Percentiles rank a stretch among this genome's conserved stretches.
phyloP scores from a whole-genome alignment of 2,329 filamentous ascomycete species.

The Sporothrix phasma region DNA sequence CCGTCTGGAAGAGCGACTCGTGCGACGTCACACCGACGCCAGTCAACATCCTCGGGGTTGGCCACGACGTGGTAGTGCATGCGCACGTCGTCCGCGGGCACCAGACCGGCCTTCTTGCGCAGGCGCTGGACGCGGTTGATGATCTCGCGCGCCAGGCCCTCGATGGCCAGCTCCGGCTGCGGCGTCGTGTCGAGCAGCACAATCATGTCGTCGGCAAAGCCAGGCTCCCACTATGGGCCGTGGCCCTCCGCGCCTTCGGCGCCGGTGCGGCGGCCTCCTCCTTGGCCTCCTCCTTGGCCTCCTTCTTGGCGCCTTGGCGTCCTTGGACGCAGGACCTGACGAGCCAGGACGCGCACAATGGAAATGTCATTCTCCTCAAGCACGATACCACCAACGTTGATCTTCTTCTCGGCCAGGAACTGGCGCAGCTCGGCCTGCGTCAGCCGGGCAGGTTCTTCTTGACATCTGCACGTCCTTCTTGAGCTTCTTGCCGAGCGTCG shows the following conservation, averaged over 20 bases:
- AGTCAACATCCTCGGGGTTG: slow-evolving; percentile 72
- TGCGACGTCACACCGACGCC: slow-evolving; percentile 61
- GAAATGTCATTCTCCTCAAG: slow-evolving; percentile 74
- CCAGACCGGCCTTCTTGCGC: slow-evolving; percentile 84
- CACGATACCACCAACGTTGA: slow-evolving; percentile 76
- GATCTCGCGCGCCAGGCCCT: slow-evolving; percentile 84
- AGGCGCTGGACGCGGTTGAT: slow-evolving; percentile 87
- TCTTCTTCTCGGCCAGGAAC: slow-evolving; percentile 63
- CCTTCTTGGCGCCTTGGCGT: slow-evolving; percentile 47
- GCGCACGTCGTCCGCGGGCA: slow-evolving; percentile 86
- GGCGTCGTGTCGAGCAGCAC: slow-evolving; percentile 70
- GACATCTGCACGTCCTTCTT: slow-evolving; percentile 90
- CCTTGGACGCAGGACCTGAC: slow-evolving; percentile 36
- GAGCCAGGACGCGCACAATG: slow-evolving; percentile 69
- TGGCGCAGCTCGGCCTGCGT: slow-evolving; percentile 70
- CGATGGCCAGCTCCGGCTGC: slow-evolving; percentile 76
- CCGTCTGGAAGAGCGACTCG: slow-evolving; percentile 60
- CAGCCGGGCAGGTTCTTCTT: slow-evolving; percentile 78
- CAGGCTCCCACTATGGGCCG: slow-evolving; percentile 18
- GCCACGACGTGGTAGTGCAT: slow-evolving; percentile 82
- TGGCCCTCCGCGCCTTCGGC: neutral
- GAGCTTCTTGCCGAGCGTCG: slow-evolving; percentile 88
- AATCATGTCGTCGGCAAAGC: slow-evolving; percentile 54
- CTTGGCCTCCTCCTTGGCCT: neutral
- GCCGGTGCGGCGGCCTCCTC: neutral